These are phyloP conservation scores for Boletus huronensis DNA, from an alignment of 768 basidiomycete species.

Conservation along the genomic window DNA sequence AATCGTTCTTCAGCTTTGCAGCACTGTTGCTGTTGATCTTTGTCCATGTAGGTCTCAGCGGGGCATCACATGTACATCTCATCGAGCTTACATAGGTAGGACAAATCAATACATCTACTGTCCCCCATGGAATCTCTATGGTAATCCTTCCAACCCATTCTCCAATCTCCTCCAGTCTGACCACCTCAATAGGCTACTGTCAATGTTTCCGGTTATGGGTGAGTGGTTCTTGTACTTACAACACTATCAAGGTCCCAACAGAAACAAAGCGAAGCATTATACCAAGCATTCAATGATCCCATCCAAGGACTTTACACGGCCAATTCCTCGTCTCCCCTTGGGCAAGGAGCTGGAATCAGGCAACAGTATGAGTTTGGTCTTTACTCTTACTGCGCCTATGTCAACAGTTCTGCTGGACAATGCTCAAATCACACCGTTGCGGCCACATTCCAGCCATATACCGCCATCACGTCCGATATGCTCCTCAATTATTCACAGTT, in stretches of 20 bases:
- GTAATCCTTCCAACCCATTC: conserved; percentile 37
- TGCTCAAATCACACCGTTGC: conserved; percentile 64
- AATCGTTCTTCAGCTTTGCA: conserved; percentile 19
- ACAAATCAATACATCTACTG: conserved; percentile 74
- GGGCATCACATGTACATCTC: conserved; percentile 18
- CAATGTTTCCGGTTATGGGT: conserved; percentile 74
- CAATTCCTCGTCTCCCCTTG: conserved; percentile 62
- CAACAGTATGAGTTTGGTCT: conserved; percentile 76
- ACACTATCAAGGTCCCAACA: neutral
- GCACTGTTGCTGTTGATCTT: conserved; percentile 68
- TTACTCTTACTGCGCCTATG: conserved; percentile 75
- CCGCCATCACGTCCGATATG: conserved; percentile 66
- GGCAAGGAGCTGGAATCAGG: conserved; percentile 55
- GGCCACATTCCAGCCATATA: conserved; percentile 61
- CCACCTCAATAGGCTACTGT: conserved; percentile 50
- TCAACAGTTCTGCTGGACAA: conserved; percentile 53
- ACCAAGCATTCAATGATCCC: conserved; percentile 49
- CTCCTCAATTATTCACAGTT: conserved; percentile 53
- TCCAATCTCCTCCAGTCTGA: conserved; percentile 12
- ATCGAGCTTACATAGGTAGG: conserved; percentile 52
- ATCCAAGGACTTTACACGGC: conserved; percentile 63
- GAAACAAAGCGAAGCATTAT: conserved; percentile 46
- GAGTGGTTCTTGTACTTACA: conserved; percentile 18
- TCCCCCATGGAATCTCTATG: conserved; percentile 72
- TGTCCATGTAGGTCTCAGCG: conserved; percentile 58